Base-by-base conservation (phyloP, 441 rosid genomes). In the Corymbia citriodora region DNA sequence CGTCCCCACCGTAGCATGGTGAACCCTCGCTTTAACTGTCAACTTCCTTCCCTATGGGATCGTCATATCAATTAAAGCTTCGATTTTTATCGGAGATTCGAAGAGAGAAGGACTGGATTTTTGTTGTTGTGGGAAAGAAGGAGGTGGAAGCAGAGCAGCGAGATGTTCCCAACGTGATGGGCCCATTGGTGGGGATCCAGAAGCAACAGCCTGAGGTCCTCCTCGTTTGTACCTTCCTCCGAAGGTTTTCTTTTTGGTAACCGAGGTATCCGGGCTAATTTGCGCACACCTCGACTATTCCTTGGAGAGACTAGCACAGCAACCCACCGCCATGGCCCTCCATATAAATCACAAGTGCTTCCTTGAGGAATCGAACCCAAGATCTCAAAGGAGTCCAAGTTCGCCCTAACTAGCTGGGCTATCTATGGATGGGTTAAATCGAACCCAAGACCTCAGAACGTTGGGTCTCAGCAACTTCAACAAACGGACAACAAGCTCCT, bases 401-500 rank as follows among this genome's bases (percentile, higher is more conserved):
- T n/a, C n/a, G n/a, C n/a, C n/a, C n/a, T n/a, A n/a, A n/a, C n/a
- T n/a, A n/a, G n/a, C n/a, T n/a, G n/a, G n/a, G n/a, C n/a, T n/a
- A n/a, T n/a, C n/a, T n/a, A n/a, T n/a, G n/a, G n/a, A n/a, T n/a
- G n/a, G n/a, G n/a, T n/a, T n/a, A n/a, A n/a, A n/a, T n/a, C n/a
- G n/a, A n/a, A n/a, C n/a, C n/a, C n/a, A n/a, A n/a, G n/a, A n/a
- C n/a, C n/a, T 8, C 99, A 95, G 89, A 95, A 92, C 89, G 94
- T 96, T 18, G 97, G 97, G 59, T 99, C 99, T n/a, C 94, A 92
- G 40, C 99, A 97, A 92, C 99, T 97, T 91, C 96, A 94, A 50
- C 96, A 94, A 88, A 96, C 96, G 88, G 99, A 97, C 92, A 97
- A 98, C 87, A 93, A 92, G 92, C 97, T 97, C 91, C 99, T 97